These are phyloP conservation scores for Piromyces sp. DNA, from an alignment of 192 early-diverging fungal species.

Conservation along the genomic window DNA sequence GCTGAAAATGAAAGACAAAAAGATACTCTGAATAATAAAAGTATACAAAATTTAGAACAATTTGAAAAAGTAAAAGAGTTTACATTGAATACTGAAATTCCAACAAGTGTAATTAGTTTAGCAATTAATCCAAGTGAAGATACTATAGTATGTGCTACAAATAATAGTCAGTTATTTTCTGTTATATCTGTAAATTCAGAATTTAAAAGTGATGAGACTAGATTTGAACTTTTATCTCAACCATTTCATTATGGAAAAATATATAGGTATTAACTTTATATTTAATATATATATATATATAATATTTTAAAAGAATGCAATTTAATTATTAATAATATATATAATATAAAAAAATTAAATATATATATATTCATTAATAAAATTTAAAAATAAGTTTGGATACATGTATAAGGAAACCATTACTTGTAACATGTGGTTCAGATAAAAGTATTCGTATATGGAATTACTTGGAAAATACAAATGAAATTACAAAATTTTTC, in stretches of 20 bases:
- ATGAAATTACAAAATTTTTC: slow-evolving; percentile 40
- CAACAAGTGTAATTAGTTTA: slow-evolving; percentile 17
- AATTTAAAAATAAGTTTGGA: slow-evolving; percentile 20
- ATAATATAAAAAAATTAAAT: no score
- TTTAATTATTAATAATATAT: no score
- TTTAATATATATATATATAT: no score
- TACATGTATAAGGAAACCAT: slow-evolving; percentile 33
- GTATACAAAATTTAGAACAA: background rate
- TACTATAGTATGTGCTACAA: slow-evolving; percentile 17
- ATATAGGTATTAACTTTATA: background rate
- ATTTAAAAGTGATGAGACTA: slow-evolving; percentile 25
- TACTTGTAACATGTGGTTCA: slow-evolving; percentile 31
- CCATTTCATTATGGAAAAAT: slow-evolving; percentile 36
- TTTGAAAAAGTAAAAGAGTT: slow-evolving; percentile 24
- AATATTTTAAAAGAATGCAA: no score
- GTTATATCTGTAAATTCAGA: slow-evolving; percentile 10
- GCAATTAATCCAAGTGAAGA: slow-evolving; percentile 31
- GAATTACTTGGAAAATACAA: slow-evolving; percentile 37
- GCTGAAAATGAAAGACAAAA: no score
- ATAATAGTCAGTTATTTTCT: slow-evolving; percentile 20
- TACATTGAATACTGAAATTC: slow-evolving; percentile 12
- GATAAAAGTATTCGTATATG: slow-evolving; percentile 42
- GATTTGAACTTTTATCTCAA: slow-evolving; percentile 31
- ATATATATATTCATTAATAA: no score
- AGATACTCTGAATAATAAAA: slow-evolving; percentile 3